Conservation (phyloP, 495 filamentous ascomycete species). For the Tuber microsphaerosporum region DNA sequence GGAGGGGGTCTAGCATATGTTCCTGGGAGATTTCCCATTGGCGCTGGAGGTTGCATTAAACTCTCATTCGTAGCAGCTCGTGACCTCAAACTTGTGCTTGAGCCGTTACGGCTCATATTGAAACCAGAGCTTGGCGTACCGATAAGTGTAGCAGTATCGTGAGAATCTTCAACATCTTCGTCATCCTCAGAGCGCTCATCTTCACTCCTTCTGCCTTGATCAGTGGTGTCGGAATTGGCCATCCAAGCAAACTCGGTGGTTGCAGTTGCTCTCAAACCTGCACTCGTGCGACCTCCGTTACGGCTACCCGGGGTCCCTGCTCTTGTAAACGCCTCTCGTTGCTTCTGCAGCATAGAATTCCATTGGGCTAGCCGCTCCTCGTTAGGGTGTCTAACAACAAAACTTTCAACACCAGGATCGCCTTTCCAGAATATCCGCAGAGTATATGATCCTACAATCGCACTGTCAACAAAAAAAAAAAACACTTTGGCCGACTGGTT, state of each 20-base stretch:
- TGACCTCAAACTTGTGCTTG: conserved; percentile 70
- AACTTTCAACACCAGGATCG: conserved; percentile 91
- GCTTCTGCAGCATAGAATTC: conserved; percentile 56
- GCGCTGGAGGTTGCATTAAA: conserved; percentile 43
- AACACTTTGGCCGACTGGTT: not conserved
- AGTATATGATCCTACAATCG: conserved; percentile 67
- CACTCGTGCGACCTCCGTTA: conserved; percentile 38
- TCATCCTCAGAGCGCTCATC: conserved; percentile 54
- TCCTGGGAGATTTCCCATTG: conserved; percentile 31
- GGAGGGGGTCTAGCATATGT: conserved; percentile 43
- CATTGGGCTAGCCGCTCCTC: conserved; percentile 90
- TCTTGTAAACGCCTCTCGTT: conserved; percentile 46
- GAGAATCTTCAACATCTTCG: conserved; percentile 57
- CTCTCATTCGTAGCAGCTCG: conserved; percentile 74
- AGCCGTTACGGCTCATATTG: conserved; percentile 65
- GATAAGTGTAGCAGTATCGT: conserved; percentile 44
- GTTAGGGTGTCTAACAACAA: conserved; percentile 82
- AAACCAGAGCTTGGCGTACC: conserved; percentile 44
- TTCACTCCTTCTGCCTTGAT: conserved; percentile 16
- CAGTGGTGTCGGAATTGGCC: conserved; percentile 39
- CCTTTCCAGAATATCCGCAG: conserved; percentile 99
- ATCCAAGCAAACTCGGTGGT: conserved; percentile 76
- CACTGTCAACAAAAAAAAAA: not conserved
- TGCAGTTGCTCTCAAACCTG: conserved; percentile 46
- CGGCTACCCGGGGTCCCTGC: conserved; percentile 49